These are phyloP conservation scores for Sungouiozyma ichnusensis DNA, from an alignment of 805 yeast genomes.

Conservation along the genomic window DNA sequence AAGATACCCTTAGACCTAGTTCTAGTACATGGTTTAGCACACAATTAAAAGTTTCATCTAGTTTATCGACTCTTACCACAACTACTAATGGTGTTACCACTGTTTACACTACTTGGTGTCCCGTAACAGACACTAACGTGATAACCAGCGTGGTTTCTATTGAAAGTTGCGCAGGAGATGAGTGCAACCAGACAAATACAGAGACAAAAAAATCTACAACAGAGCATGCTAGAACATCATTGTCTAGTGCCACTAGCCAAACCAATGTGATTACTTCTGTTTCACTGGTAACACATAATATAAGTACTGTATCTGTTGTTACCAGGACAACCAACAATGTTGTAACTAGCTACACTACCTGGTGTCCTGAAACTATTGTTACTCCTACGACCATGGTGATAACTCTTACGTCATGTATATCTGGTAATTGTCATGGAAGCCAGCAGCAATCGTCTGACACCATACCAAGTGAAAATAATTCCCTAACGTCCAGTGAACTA, in stretches of 20 bases:
- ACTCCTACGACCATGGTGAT: background rate
- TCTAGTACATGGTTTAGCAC: background rate
- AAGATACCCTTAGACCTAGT: background rate
- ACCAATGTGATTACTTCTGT: conserved; percentile 6
- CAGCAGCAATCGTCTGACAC: background rate
- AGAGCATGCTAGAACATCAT: background rate
- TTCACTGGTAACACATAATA: background rate
- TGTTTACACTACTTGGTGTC: conserved; percentile 36
- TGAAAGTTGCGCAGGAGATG: conserved; percentile 6
- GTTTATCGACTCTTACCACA: conserved; percentile 2
- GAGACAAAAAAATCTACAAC: background rate
- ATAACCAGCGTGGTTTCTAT: background rate
- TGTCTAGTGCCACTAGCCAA: background rate
- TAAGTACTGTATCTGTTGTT: conserved; percentile 1
- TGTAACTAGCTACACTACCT: conserved; percentile 21
- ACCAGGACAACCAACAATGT: conserved; percentile 21
- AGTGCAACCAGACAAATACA: conserved; percentile 1
- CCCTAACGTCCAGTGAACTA: background rate
- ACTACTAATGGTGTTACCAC: conserved; percentile 6
- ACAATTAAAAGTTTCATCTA: background rate
- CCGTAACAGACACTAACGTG: conserved; percentile 11
- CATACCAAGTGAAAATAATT: background rate
- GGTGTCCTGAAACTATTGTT: conserved; percentile 14
- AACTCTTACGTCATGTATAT: background rate
- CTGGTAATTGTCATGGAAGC: conserved; percentile 3